These are phyloP conservation scores for Jamesozyma gamospora DNA, from an alignment of 805 yeast species.

Conservation along the genomic window DNA sequence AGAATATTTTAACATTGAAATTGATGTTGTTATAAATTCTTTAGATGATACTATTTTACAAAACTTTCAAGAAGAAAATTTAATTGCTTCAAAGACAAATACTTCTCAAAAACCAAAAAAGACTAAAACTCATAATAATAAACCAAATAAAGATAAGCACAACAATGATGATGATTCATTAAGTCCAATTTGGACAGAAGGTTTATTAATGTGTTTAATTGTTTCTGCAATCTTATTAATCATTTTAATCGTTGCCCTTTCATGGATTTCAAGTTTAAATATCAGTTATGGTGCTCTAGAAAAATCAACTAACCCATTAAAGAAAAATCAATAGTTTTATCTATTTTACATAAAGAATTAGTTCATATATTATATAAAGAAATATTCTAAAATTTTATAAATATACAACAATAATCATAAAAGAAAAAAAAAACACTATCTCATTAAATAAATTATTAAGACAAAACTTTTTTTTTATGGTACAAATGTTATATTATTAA, in stretches of 20 bases:
- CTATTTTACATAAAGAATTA: too few relatives aligned
- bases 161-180: constrained; percentile 15
- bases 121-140: not conserved
- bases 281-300: constrained; percentile 79
- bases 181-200: constrained; percentile 35
- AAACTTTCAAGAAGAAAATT: constrained; percentile 1
- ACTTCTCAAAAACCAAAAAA: not conserved
- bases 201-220: constrained; percentile 65
- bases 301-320: constrained; percentile 33
- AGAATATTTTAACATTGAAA: constrained; percentile 13
- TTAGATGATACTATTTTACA: constrained; percentile 4
- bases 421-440: too few relatives aligned
- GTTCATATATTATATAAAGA: too few relatives aligned
- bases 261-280: constrained; percentile 62
- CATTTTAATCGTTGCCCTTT: constrained; percentile 51
- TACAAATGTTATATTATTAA: too few relatives aligned
- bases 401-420: too few relatives aligned
- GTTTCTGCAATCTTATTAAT: constrained; percentile 52
- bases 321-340: constrained; percentile 19
- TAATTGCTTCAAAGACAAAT: not conserved
- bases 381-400: too few relatives aligned
- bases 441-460: too few relatives aligned
- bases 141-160: not conserved
- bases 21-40: constrained; percentile 17
- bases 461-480: too few relatives aligned